A percentile compares a stretch with the other conserved stretches of the same genome.
phyloP scores from a whole-genome alignment of 1,284 basidiomycete genomes.

The Pseudozyma hubeiensis region DNA sequence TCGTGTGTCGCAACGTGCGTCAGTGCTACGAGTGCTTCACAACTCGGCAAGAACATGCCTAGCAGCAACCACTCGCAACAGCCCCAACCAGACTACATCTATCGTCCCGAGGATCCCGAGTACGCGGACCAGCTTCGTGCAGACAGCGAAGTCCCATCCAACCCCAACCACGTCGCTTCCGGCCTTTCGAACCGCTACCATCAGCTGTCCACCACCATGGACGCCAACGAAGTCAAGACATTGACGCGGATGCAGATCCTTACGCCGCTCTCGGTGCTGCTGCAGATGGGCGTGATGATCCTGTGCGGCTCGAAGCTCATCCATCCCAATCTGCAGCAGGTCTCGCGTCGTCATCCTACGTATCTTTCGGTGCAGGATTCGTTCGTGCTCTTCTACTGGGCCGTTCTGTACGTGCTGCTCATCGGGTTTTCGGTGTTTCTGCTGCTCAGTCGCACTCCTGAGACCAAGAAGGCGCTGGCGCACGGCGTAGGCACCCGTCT shows the following conservation, averaged over 20 bases:
- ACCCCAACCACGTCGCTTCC: conserved; percentile 15
- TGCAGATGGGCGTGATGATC: conserved; percentile 53
- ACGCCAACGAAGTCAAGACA: conserved; percentile 39
- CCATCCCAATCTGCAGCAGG: conserved; percentile 47
- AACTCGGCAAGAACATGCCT: conserved; percentile 7
- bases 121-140: conserved; percentile 31
- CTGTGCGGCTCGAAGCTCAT: conserved; percentile 50
- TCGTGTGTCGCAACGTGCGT: not conserved
- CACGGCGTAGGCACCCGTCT: conserved; percentile 81
- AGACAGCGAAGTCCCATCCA: conserved; percentile 22
- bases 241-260: conserved; percentile 53
- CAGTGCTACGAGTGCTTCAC: not conserved
- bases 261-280: conserved; percentile 46
- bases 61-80: conserved; percentile 16
- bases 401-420: conserved; percentile 71
- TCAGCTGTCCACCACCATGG: conserved; percentile 43
- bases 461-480: conserved; percentile 75
- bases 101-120: conserved; percentile 52
- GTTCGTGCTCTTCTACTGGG: conserved; percentile 78
- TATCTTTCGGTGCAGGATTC: conserved; percentile 78
- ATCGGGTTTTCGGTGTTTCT: conserved; percentile 84
- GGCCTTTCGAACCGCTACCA: conserved; percentile 37
- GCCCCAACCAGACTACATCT: conserved; percentile 68
- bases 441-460: conserved; percentile 77
- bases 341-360: conserved; percentile 73